phyloP scores from a whole-genome alignment of 177 flowering plant genomes.

The Vitis hybrid region DNA sequence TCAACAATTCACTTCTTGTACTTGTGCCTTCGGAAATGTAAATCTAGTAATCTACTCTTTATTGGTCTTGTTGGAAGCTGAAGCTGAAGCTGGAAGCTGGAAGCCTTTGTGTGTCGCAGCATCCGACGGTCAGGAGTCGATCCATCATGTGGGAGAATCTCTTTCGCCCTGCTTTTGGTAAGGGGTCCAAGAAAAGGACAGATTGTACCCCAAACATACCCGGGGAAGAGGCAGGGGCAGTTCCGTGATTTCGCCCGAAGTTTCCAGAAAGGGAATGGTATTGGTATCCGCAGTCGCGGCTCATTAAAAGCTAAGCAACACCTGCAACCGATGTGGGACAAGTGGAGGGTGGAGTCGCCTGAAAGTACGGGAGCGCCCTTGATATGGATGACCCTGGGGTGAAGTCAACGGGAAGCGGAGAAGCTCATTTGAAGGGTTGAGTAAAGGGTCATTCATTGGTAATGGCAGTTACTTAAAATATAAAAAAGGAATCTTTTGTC shows the following conservation, averaged over 20 bases:
- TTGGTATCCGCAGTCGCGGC: neutral
- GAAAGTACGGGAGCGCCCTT: too few species aligned
- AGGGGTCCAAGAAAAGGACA: neutral
- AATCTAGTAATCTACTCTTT: too few species aligned
- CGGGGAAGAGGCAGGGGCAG: slow-evolving; percentile 1
- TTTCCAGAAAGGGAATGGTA: slow-evolving; percentile 6
- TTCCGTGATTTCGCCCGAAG: slow-evolving; percentile 9
- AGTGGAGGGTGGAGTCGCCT: too few species aligned
- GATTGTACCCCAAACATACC: too few species aligned
- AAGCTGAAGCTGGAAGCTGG: too few species aligned
- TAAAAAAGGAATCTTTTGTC: slow-evolving; percentile 30
- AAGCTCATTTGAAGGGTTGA: neutral
- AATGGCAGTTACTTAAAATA: slow-evolving; percentile 5
- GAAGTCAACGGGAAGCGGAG: neutral
- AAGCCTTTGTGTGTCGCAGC: too few species aligned
- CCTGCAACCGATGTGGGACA: neutral
- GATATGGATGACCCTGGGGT: neutral
- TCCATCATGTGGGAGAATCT: too few species aligned
- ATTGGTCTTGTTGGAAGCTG: too few species aligned
- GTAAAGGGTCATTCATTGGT: neutral
- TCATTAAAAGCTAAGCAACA: neutral
- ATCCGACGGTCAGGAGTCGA: too few species aligned
- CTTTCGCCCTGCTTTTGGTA: too few species aligned
- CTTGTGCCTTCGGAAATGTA: too few species aligned
- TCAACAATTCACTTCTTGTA: too few species aligned